Conservation (phyloP, 225 moss, liverwort and hornwort species). For the Rhytidiadelphus loreus region DNA sequence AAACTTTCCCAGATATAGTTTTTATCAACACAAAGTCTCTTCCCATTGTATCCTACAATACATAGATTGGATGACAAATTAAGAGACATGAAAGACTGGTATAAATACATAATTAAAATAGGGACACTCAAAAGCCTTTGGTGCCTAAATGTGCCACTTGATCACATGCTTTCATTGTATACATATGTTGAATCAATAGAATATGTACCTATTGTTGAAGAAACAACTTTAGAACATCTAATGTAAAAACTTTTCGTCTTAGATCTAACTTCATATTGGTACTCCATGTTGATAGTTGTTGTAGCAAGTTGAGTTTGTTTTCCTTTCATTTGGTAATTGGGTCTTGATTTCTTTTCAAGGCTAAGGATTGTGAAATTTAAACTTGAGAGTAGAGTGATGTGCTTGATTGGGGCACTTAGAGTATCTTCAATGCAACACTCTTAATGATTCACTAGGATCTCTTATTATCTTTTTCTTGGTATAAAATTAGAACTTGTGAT, state of each 20-base stretch:
- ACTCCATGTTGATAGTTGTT: no score
- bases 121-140: not conserved
- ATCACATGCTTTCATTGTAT: not conserved
- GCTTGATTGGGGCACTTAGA: no score
- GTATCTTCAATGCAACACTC: not conserved
- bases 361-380: not conserved
- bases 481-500: no score
- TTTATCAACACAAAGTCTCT: not conserved
- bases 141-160: not conserved
- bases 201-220: not conserved
- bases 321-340: not conserved
- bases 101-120: not conserved
- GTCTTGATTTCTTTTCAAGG: not conserved
- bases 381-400: not conserved
- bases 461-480: no score
- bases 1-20: not conserved
- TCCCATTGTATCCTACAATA: not conserved
- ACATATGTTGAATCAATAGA: not conserved
- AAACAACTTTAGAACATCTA: not conserved
- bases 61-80: not conserved
- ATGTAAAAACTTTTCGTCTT: not conserved
- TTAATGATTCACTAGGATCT: not conserved
- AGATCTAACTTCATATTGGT: not conserved
- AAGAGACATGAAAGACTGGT: not conserved
- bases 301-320: fast-evolving